Percentiles rank a stretch among this genome's conserved stretches.
Evolutionary conservation across 2,329 filamentous ascomycete genomes (phyloP).

Genomic region (Clarireedia hainanense): DNA sequence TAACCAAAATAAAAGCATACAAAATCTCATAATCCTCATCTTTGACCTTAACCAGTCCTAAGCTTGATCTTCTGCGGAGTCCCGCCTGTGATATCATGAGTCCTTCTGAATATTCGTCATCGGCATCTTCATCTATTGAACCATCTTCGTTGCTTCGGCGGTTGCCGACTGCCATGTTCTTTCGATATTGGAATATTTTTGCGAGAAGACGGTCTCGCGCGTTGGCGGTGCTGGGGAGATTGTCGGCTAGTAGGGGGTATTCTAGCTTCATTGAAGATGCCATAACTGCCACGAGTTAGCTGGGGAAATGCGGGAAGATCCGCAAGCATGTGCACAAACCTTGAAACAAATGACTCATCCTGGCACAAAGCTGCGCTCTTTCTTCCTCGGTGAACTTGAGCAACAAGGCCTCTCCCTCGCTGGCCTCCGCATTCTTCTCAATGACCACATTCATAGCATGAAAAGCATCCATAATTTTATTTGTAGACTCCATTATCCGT

Average conservation of each 20-base stretch:
- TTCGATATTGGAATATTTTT: slow-evolving; percentile 80
- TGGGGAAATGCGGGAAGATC: slow-evolving; percentile 14
- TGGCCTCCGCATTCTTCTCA: slow-evolving; percentile 66
- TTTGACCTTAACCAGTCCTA: slow-evolving; percentile 35
- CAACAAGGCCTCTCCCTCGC: slow-evolving; percentile 72
- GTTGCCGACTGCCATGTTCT: slow-evolving; percentile 36
- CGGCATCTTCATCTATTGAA: slow-evolving; percentile 10
- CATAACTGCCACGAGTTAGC: slow-evolving; percentile 47
- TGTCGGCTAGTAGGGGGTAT: slow-evolving; percentile 77
- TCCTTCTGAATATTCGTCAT: neutral
- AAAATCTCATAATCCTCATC: slow-evolving; percentile 84
- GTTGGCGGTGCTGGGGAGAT: slow-evolving; percentile 73
- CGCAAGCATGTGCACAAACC: slow-evolving; percentile 14
- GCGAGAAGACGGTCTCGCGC: slow-evolving; percentile 76
- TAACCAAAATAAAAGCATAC: slow-evolving; percentile 78
- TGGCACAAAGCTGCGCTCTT: slow-evolving; percentile 70
- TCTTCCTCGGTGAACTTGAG: slow-evolving; percentile 73
- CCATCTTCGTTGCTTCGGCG: neutral
- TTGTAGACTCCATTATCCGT: slow-evolving; percentile 70
- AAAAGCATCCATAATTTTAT: slow-evolving; percentile 83
- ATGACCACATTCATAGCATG: slow-evolving; percentile 95
- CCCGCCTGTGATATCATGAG: slow-evolving; percentile 1
- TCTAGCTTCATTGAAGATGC: slow-evolving; percentile 91
- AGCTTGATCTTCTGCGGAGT: slow-evolving; percentile 13
- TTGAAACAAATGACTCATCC: slow-evolving; percentile 80